Evolutionary conservation across 305 asterid species (phyloP).

Genomic region (Fraxinus paxiana): DNA sequence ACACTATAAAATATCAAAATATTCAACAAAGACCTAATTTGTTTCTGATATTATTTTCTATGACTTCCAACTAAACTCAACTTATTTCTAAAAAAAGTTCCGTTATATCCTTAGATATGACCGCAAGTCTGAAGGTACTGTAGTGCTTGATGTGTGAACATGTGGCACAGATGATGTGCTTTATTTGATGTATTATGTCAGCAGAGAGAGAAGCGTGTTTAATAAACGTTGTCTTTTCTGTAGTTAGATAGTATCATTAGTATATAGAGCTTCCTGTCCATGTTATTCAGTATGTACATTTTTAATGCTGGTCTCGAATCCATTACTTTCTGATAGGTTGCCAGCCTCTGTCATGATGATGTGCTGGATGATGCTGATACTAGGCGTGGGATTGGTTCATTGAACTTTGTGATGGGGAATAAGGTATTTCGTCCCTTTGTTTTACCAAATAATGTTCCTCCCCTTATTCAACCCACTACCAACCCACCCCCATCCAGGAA

Average conservation of each 20-base stretch:
- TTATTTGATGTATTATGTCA: neutral
- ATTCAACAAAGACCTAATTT: neutral
- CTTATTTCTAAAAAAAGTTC: neutral
- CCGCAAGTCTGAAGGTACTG: neutral
- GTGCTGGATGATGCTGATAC: slow-evolving; percentile 97
- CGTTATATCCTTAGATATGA: neutral
- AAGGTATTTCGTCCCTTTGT: slow-evolving; percentile 44
- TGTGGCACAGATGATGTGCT: neutral
- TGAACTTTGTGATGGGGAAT: slow-evolving; percentile 87
- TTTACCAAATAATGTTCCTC: neutral
- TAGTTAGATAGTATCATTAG: neutral
- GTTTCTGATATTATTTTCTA: neutral
- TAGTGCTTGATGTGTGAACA: neutral
- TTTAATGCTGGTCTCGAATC: slow-evolving; percentile 4
- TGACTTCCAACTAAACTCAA: neutral
- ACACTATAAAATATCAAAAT: neutral
- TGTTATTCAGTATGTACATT: neutral
- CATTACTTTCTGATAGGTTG: slow-evolving; percentile 49
- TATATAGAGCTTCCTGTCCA: neutral
- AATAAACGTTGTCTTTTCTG: neutral
- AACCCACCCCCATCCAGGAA: neutral
- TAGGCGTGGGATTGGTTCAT: slow-evolving; percentile 80
- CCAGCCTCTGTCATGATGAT: slow-evolving; percentile 97
- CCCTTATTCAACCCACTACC: neutral
- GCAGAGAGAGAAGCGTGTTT: neutral